Evolutionary conservation across 805 yeast species (phyloP), one percentile per base, ranked within the genome.

Genomic region (Yamadazyma phyllophila): DNA sequence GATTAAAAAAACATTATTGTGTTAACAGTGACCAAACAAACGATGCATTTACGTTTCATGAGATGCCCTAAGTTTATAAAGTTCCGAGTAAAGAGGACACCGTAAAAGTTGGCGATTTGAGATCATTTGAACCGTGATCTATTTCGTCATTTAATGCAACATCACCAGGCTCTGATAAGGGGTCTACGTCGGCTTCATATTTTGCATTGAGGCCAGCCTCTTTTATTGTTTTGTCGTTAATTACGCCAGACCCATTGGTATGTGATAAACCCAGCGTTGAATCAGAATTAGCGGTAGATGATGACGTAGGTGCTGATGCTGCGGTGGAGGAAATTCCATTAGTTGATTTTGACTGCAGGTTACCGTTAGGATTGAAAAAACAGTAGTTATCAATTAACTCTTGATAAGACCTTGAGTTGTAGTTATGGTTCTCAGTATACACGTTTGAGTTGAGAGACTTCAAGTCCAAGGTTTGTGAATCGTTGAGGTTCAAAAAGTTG

Each of bases 351-450:
- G 26, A 7, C 26, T 5, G 31, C 13, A n/a, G 13, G n/a, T 14
- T 20, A 11, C 29, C 14, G 32, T 31, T 26, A 4, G 49, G 47
- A 45, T 53, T 51, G 36, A 77, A 82, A 54, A 83, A 83, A 52
- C 88, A 83, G 55, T 79, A 83, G 26, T 77, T 74, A 40, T 81
- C 81, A 42, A 83, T 61, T 15, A 82, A 61, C 47, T 81, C 79
- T 51, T 77, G 74, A 55, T 82, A 82, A 1, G 81, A 67, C 53
- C 75, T 72, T 4, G 84, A 74, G 17, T 51, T 49, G 20, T 46
- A 44, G 9, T 39, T 38, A 27, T 29, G 35, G 26, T 37, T 36
- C 26, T 33, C 41, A 11, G 41, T 39, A 17, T 31, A 40, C 36
- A 35, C 26, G 17, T 40, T 47, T 14, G 45, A 40, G 26, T 44